Conservation (phyloP, 176 grass and related monocot species). For the Leersia perrieri region DNA sequence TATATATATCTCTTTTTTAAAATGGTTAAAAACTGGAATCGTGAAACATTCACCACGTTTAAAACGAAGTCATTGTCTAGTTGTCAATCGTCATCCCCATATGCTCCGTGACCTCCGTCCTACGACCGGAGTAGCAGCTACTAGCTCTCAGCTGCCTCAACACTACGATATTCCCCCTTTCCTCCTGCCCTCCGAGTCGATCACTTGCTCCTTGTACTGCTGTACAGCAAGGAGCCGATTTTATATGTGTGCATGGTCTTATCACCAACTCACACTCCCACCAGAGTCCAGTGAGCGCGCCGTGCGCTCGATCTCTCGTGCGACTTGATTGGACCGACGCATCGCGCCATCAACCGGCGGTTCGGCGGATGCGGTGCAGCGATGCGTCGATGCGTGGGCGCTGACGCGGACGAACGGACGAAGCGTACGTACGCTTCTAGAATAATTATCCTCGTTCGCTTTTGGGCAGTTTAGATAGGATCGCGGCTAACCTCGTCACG, state of each 20-base stretch:
- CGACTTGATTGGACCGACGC: background rate
- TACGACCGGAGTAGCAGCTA: too few species aligned
- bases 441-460: background rate
- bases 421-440: background rate
- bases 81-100: background rate
- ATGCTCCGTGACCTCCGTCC: background rate
- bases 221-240: background rate
- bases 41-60: background rate
- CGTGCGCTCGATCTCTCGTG: too few species aligned
- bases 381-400: conserved; percentile 13
- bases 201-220: too few species aligned
- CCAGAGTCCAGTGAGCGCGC: too few species aligned
- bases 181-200: too few species aligned
- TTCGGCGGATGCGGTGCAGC: background rate
- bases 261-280: background rate
- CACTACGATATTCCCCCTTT: too few species aligned
- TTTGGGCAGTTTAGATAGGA: background rate
- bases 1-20: background rate
- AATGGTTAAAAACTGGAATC: background rate
- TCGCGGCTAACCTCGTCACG: background rate
- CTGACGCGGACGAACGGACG: conserved; percentile 1
- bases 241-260: background rate
- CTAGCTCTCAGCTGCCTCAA: background rate
- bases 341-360: background rate
- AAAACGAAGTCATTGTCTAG: background rate